phyloP scores from a whole-genome alignment of 2,329 filamentous ascomycete species.

The Atkinsonella texensis region DNA sequence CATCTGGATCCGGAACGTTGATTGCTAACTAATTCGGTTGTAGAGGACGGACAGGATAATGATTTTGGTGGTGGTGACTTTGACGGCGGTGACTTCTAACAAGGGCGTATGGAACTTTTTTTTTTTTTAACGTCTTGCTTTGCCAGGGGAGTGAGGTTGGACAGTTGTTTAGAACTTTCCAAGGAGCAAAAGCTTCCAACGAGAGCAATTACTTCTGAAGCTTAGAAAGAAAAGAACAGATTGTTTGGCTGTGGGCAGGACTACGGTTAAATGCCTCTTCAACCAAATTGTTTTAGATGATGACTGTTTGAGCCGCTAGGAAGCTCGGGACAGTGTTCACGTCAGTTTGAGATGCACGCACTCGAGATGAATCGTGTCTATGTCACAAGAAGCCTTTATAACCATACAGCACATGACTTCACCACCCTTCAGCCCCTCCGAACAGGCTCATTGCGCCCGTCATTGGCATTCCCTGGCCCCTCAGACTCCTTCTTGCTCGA shows the following conservation, averaged over 20 bases:
- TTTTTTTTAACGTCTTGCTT: background rate
- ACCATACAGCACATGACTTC: background rate
- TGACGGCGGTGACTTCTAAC: background rate
- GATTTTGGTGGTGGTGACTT: slow-evolving; percentile 8
- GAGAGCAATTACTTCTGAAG: too few species aligned
- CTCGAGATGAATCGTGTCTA: background rate
- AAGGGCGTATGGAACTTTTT: background rate
- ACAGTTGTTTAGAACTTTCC: too few species aligned
- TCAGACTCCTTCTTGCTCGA: slow-evolving; percentile 29
- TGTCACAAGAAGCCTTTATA: background rate
- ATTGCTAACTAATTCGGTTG: background rate
- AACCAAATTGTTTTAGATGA: too few species aligned
- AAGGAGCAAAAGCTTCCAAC: too few species aligned
- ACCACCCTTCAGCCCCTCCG: slow-evolving; percentile 15
- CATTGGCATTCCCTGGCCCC: slow-evolving; percentile 12
- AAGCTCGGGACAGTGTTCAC: too few species aligned
- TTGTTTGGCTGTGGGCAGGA: too few species aligned
- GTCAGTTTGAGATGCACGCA: too few species aligned
- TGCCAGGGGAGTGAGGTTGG: too few species aligned
- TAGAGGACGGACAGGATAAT: slow-evolving; percentile 19
- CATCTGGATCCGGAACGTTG: too few species aligned
- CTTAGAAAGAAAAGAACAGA: too few species aligned
- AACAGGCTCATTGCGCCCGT: slow-evolving; percentile 29
- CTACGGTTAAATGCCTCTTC: too few species aligned
- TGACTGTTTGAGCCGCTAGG: too few species aligned